Conservation (phyloP, 805 yeast species). For the Candida namnaoensis region DNA sequence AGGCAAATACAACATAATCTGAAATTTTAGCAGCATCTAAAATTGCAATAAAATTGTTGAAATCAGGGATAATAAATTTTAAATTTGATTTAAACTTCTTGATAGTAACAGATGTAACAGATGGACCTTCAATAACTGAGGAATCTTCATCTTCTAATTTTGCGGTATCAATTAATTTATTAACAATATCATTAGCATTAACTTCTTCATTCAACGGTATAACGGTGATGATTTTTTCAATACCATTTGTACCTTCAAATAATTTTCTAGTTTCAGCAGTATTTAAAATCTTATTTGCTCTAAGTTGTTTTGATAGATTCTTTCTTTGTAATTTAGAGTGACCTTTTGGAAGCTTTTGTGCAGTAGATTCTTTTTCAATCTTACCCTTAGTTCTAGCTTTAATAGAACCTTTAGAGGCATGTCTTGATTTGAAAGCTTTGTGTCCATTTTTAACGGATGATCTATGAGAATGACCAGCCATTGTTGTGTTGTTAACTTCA, state of each 20-base stretch:
- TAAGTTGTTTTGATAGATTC: conserved; percentile 70
- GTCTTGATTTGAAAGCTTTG: conserved; percentile 87
- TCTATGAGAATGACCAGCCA: conserved; percentile 82
- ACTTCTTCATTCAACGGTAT: conserved; percentile 74
- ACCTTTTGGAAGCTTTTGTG: conserved; percentile 21
- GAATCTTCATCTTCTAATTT: conserved; percentile 23
- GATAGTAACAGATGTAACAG: conserved; percentile 44
- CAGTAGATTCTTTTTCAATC: conserved; percentile 56
- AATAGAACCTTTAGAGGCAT: conserved; percentile 80
- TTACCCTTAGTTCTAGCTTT: conserved; percentile 81
- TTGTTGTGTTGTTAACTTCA: conserved; percentile 11
- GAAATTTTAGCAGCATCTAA: conserved; percentile 85
- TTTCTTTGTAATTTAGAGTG: conserved; percentile 57
- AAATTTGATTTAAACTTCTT: conserved; percentile 67
- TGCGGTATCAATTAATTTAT: conserved; percentile 33
- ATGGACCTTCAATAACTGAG: conserved; percentile 29
- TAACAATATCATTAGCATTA: conserved; percentile 44
- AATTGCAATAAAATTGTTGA: conserved; percentile 54
- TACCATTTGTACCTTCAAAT: conserved; percentile 75
- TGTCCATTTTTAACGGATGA: conserved; percentile 76
- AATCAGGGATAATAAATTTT: conserved; percentile 66
- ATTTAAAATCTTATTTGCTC: conserved; percentile 59
- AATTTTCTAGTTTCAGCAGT: conserved; percentile 52
- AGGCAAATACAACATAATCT: conserved; percentile 83
- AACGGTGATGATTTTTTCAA: conserved; percentile 76